phyloP scores from a whole-genome alignment of 2,329 filamentous ascomycete species.

The Xylaria sp. region DNA sequence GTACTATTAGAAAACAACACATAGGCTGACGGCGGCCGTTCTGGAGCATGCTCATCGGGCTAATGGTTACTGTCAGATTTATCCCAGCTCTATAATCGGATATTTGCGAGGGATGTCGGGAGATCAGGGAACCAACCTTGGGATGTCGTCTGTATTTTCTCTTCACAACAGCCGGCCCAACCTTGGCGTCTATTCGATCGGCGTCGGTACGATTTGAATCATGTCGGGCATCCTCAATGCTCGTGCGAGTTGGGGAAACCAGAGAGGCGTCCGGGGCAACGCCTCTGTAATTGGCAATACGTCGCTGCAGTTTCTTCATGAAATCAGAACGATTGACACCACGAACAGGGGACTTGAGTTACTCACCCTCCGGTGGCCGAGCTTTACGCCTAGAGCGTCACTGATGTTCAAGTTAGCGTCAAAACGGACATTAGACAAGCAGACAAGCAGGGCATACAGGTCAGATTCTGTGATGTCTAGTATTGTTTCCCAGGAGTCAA shows the following conservation, averaged over 20 bases:
- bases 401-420: conserved; percentile 47
- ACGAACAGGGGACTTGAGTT: not conserved
- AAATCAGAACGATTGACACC: conserved; percentile 3
- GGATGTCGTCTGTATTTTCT: conserved; percentile 80
- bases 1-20: conserved; percentile 85
- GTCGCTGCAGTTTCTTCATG: conserved; percentile 76
- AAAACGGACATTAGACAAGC: not conserved
- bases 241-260: conserved; percentile 55
- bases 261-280: conserved; percentile 60
- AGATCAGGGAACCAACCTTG: conserved; percentile 59
- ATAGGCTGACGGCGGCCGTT: conserved; percentile 81
- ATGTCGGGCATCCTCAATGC: conserved; percentile 58
- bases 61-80: conserved; percentile 43
- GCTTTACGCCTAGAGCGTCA: conserved; percentile 76
- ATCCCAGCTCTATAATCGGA: not conserved
- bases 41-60: conserved; percentile 80
- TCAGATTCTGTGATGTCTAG: conserved; percentile 85
- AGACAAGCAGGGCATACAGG: conserved; percentile 60
- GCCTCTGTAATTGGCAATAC: conserved; percentile 76
- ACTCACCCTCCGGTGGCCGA: conserved; percentile 79
- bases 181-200: conserved; percentile 50
- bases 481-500: conserved; percentile 84
- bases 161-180: conserved; percentile 58
- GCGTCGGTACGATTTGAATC: conserved; percentile 59
- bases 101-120: not conserved